These are phyloP conservation scores for Eucalyptus albens DNA, from an alignment of 345 rosid genomes.

Conservation along the genomic window DNA sequence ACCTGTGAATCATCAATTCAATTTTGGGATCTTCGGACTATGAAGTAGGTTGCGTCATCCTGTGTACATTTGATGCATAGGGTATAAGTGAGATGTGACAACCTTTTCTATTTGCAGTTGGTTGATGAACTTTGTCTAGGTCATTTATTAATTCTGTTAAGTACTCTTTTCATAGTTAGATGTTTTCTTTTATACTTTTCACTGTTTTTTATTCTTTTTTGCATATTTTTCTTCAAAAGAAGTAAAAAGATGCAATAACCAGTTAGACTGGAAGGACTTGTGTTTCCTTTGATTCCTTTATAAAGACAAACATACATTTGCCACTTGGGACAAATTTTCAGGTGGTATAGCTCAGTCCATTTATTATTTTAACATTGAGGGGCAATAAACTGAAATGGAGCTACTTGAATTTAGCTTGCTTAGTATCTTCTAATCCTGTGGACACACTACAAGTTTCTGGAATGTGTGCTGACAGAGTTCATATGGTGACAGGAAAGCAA, in stretches of 20 bases:
- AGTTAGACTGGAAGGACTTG: background rate
- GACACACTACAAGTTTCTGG: background rate
- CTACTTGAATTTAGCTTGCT: background rate
- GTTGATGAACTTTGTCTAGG: background rate
- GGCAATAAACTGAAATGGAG: background rate
- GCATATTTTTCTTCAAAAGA: background rate
- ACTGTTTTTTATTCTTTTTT: background rate
- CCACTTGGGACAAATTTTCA: background rate
- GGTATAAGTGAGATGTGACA: background rate
- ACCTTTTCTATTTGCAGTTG: background rate
- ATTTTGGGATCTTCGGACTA: conserved; percentile 78
- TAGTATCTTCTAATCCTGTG: background rate
- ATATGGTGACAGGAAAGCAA: conserved; percentile 45
- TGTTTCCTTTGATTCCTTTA: background rate
- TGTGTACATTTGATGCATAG: background rate
- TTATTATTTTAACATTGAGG: background rate
- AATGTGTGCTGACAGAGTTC: background rate
- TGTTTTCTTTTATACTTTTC: background rate
- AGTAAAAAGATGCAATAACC: background rate
- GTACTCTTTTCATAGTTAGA: background rate
- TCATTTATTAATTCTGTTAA: background rate
- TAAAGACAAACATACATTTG: background rate
- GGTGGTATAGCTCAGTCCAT: background rate
- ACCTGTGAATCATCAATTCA: conserved; percentile 84
- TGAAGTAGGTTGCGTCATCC: conserved; percentile 43